Evolutionary conservation across 768 basidiomycete genomes (phyloP).

Genomic region (Suillus subalutaceus): DNA sequence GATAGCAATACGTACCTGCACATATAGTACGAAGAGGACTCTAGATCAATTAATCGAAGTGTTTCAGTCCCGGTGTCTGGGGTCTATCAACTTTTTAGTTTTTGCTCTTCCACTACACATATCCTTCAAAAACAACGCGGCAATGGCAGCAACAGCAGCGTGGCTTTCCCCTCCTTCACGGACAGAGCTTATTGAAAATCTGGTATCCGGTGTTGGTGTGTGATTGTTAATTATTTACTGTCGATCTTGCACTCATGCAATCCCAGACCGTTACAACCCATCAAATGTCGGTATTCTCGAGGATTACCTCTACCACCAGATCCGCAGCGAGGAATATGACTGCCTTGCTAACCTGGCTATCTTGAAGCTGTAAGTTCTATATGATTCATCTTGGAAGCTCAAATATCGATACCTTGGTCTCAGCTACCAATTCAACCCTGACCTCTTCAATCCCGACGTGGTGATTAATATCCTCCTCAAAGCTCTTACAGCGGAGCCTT

Average conservation of each 20-base stretch:
- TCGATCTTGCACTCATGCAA: conserved; percentile 8
- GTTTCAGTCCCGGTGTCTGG: conserved; percentile 11
- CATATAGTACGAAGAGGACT: neutral
- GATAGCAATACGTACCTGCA: neutral
- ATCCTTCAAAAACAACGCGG: conserved; percentile 16
- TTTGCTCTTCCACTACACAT: conserved; percentile 1
- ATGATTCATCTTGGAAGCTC: conserved; percentile 4
- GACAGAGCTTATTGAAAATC: conserved; percentile 85
- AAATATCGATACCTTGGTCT: conserved; percentile 4
- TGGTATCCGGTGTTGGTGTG: conserved; percentile 89
- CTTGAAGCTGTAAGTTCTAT: conserved; percentile 72
- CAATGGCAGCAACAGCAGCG: conserved; percentile 46
- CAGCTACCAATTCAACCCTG: conserved; percentile 96
- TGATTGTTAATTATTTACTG: conserved; percentile 11
- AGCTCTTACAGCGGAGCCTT: conserved; percentile 80
- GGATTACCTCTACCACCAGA: conserved; percentile 96
- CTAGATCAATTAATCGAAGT: neutral
- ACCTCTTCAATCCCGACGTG: conserved; percentile 90
- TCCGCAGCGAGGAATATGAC: conserved; percentile 89
- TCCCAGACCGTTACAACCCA: conserved; percentile 93
- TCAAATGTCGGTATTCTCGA: conserved; percentile 91
- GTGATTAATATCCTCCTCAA: conserved; percentile 95
- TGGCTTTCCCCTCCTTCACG: conserved; percentile 81
- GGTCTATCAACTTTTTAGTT: conserved; percentile 12
- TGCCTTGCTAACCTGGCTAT: conserved; percentile 94